Percentiles rank a stretch among this genome's conserved stretches.
These are phyloP conservation scores for Eutypa lata DNA, from an alignment of 2,329 filamentous ascomycete genomes.

Conservation along the genomic window DNA sequence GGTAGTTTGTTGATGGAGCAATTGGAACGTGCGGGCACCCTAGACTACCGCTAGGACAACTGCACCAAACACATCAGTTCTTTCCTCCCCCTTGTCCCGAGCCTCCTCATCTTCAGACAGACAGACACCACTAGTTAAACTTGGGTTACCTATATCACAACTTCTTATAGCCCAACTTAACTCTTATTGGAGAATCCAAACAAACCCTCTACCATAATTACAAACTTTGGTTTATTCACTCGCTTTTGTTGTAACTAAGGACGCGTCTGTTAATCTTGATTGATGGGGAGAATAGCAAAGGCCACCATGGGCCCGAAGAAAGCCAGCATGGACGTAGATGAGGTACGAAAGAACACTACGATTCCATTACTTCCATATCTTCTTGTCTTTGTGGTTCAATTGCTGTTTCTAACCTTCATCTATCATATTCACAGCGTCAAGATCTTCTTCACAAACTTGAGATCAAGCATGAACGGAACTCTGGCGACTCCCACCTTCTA, in stretches of 20 bases:
- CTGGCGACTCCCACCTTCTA: constrained; percentile 64
- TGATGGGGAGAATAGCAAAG: constrained; percentile 24
- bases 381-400: not conserved
- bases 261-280: constrained; percentile 15
- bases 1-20: constrained; percentile 22
- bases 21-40: constrained; percentile 1
- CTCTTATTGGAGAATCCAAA: not conserved
- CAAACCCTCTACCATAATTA: not conserved
- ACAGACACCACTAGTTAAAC: not conserved
- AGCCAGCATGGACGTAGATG: constrained; percentile 34
- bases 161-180: not conserved
- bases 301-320: constrained; percentile 22
- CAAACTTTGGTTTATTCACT: not conserved
- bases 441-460: constrained; percentile 58
- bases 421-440: constrained; percentile 34
- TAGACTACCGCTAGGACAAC: no score
- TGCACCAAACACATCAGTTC: constrained; percentile 20
- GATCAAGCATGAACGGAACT: constrained; percentile 63
- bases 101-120: not conserved
- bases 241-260: not conserved
- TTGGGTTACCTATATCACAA: not conserved
- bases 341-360: constrained; percentile 27
- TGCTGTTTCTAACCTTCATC: not conserved
- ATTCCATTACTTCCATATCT: not conserved
- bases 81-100: constrained; percentile 4